Evolutionary conservation across 2,329 filamentous ascomycete species (phyloP), one percentile per base, ranked within the genome.

Genomic region (Stagonosporopsis rhizophila): DNA sequence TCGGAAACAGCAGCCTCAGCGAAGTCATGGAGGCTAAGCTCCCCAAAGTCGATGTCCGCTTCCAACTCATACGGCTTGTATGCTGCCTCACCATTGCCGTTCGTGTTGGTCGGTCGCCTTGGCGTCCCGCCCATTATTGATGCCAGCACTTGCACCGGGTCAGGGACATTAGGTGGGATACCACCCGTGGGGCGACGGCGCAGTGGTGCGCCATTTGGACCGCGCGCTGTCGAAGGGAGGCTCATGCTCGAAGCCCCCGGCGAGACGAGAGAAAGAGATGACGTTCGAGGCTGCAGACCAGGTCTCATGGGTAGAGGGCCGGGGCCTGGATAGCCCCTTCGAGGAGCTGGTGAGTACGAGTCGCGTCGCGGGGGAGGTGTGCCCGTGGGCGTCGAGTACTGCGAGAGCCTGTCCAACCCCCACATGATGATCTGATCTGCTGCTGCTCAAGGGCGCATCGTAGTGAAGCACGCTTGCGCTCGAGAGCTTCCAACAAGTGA

Each of bases 391-490:
- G 85, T 87, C 54, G 87, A 84, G 76, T 89, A 88, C 68, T 84
- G 87, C 62, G 89, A 88, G 64, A 96, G 87, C 75, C 92, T 89
- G 80, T 96, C 92, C 72, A 96, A 87, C 2, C 72, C 72, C 92
- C 92, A 96, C 91, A 96, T 96, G 55, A 56, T 72, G 67, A 52
- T 34, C 30, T 19, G 67, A 50, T 34, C 30, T 19, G 22, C 25
- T 19, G 4, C 7, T 50, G 9, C 28, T 58, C 49, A 53, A 30
- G 41, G 35, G 28, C 40, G 28, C 50, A 50, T 46, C 23, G 38
- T 44, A 7, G 42, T 39, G 20, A 44, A 34, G 32, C 32, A 49
- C 37, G 39, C 17, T 37, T 34, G 49, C 37, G 39, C 17, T 37
- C 38, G 49, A 44, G 44, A 50, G 38, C 41, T 44, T 6, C 54